phyloP scores from a whole-genome alignment of 148 eudicot species.

The Chenopodium formosanum region DNA sequence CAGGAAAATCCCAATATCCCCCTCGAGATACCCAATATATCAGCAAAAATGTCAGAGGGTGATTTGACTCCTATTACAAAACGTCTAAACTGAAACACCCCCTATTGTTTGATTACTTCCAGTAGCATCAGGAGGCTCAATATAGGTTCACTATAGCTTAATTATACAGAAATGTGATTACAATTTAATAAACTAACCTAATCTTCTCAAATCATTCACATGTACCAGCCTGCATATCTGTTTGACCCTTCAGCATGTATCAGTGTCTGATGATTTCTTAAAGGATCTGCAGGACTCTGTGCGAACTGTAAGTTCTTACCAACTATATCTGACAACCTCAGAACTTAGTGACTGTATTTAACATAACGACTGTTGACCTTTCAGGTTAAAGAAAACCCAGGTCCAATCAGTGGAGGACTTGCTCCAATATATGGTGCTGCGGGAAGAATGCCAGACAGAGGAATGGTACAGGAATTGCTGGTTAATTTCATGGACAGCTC shows the following conservation, averaged over 20 bases:
- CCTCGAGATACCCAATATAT: not conserved
- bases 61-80: no score
- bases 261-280: conserved; percentile 62
- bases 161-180: not conserved
- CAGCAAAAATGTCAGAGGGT: not conserved
- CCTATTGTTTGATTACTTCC: not conserved
- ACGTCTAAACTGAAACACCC: not conserved
- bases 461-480: conserved; percentile 73
- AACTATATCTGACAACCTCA: not conserved
- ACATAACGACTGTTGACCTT: not conserved
- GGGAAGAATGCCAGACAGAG: conserved; percentile 96
- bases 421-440: conserved; percentile 99
- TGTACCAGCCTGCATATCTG: conserved; percentile 82
- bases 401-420: conserved; percentile 85
- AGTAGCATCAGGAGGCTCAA: not conserved
- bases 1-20: not conserved
- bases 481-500: conserved; percentile 83
- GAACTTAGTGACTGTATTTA: not conserved
- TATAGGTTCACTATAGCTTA: not conserved
- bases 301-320: conserved; percentile 59
- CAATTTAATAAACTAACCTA: no score
- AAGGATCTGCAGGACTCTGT: conserved; percentile 74
- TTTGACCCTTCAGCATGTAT: conserved; percentile 92
- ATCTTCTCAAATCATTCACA: conserved; percentile 7
- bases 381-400: conserved; percentile 86